phyloP scores from a whole-genome alignment of 495 filamentous ascomycete species.

The Poronia punctata region DNA sequence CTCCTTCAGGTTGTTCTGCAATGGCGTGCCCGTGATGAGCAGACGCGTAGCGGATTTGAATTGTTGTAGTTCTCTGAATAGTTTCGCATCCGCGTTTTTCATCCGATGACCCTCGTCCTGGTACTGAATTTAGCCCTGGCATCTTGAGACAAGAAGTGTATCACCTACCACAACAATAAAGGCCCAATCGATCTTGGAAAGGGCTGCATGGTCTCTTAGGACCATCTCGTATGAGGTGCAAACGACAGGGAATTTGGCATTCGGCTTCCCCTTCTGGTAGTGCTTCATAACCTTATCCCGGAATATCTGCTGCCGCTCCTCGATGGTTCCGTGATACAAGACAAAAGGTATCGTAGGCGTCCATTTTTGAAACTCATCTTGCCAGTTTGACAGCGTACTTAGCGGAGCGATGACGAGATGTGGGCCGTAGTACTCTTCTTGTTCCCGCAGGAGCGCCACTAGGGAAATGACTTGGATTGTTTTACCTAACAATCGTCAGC shows the following conservation, averaged over 20 bases:
- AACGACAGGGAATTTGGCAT: slow-evolving; percentile 73
- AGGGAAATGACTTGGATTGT: slow-evolving; percentile 91
- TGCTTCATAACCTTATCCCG: slow-evolving; percentile 55
- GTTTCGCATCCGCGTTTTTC: slow-evolving; percentile 92
- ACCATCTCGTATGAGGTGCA: slow-evolving; percentile 95
- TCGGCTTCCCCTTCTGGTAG: slow-evolving; percentile 35
- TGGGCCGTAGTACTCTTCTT: slow-evolving; percentile 71
- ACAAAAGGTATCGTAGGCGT: slow-evolving; percentile 78
- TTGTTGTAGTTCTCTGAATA: slow-evolving; percentile 78
- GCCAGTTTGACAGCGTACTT: slow-evolving; percentile 91
- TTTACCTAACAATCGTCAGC: slow-evolving; percentile 45
- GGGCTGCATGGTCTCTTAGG: slow-evolving; percentile 74
- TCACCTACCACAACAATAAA: slow-evolving; percentile 84
- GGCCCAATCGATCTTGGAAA: slow-evolving; percentile 82
- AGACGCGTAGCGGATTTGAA: slow-evolving; percentile 86
- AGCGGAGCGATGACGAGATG: slow-evolving; percentile 86
- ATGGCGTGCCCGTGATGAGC: slow-evolving; percentile 87
- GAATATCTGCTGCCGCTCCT: slow-evolving; percentile 65
- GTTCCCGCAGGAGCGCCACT: slow-evolving; percentile 80
- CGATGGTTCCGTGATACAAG: slow-evolving; percentile 79
- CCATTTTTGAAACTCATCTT: slow-evolving; percentile 90
- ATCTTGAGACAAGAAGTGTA: not conserved
- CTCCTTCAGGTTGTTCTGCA: slow-evolving; percentile 94
- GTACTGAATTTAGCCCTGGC: not conserved
- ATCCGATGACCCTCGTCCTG: slow-evolving; percentile 93